Conservation (phyloP, 169 alveolate genomes). For the Plasmodium chabaudi region DNA sequence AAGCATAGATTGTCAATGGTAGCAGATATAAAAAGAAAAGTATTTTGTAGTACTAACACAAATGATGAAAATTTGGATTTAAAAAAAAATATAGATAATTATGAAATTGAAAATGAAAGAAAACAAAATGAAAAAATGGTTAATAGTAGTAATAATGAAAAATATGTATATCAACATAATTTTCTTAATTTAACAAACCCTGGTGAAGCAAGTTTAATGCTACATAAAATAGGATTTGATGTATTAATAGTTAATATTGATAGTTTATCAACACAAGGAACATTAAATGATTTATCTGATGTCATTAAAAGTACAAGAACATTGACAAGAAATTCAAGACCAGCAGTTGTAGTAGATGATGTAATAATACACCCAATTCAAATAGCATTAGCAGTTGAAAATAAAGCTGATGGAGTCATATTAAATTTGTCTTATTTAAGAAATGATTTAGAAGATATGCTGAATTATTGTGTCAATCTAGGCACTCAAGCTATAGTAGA, state of each 20-base stretch:
- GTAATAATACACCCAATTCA: conserved; percentile 86
- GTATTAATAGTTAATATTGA: conserved; percentile 85
- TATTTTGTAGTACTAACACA: conserved; percentile 33
- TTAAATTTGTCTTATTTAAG: conserved; percentile 81
- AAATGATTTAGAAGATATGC: conserved; percentile 79
- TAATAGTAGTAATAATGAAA: background rate
- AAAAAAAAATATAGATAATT: conserved; percentile 29
- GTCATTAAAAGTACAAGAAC: conserved; percentile 77
- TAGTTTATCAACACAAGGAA: conserved; percentile 80
- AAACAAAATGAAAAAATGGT: conserved; percentile 45
- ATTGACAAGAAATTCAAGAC: conserved; percentile 80
- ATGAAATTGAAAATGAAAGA: conserved; percentile 78
- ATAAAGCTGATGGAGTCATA: conserved; percentile 87
- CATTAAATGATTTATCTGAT: conserved; percentile 77
- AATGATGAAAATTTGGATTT: background rate
- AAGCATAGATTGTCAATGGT: conserved; percentile 82
- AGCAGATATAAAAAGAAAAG: conserved; percentile 85
- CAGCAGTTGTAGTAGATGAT: conserved; percentile 87
- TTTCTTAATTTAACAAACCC: conserved; percentile 61
- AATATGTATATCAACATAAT: conserved; percentile 45
- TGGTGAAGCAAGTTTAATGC: conserved; percentile 48
- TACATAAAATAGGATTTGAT: conserved; percentile 80
- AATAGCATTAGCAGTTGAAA: conserved; percentile 86
- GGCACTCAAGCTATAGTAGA: conserved; percentile 88
- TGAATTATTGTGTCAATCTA: conserved; percentile 78